Evolutionary conservation across 2,329 filamentous ascomycete species (phyloP), one percentile per base, ranked within the genome.

Genomic region (Zymoseptoria pseudotritici): DNA sequence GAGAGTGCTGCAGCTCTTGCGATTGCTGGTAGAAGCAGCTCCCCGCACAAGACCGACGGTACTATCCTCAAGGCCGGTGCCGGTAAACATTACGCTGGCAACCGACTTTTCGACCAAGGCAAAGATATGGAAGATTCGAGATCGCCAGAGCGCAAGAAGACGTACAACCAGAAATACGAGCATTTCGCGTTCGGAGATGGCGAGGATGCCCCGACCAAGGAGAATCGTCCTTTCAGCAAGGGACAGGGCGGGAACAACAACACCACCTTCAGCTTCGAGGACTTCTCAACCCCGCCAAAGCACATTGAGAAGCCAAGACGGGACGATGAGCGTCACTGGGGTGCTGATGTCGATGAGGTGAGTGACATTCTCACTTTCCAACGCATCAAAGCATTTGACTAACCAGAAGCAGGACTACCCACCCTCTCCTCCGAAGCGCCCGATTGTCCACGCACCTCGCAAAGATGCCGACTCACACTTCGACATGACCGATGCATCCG

Each of bases 201-300:
- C 55, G 82, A 77, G 52, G 75, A 77, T 56, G 73, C 73, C 50
- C 67, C 76, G 19, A 58, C 50, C 26, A 59, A 60, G n/a, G 52
- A 63, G 24, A 58, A 60, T 31, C 56, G 66, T 65, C 54, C 73
- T 63, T 49, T 69, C 69, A 62, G 71, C 71, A 60, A 62, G 54
- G 36, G 67, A 66, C 53, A 71, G 71, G 59, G 67, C 70, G 70
- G 75, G 21, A 73, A 80, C 19, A 74, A 80, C 20, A 74, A 80
- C 57, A 86, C 86, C 64, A 87, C 90, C 63, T 97, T 93, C 91
- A 85, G 86, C 54, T 97, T 97, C 74, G 85, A 90, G 62, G 91
- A 96, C 75, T 96, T 96, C 69, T 78, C 79, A 17, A 96, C 92
- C 0, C 93, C 93, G 0, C 83, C 87, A 65, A 96, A 96, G 80